Evolutionary conservation across 257 asterid species (phyloP), one percentile per base, ranked within the genome.

Genomic region (Fraxinus pennsylvanica): DNA sequence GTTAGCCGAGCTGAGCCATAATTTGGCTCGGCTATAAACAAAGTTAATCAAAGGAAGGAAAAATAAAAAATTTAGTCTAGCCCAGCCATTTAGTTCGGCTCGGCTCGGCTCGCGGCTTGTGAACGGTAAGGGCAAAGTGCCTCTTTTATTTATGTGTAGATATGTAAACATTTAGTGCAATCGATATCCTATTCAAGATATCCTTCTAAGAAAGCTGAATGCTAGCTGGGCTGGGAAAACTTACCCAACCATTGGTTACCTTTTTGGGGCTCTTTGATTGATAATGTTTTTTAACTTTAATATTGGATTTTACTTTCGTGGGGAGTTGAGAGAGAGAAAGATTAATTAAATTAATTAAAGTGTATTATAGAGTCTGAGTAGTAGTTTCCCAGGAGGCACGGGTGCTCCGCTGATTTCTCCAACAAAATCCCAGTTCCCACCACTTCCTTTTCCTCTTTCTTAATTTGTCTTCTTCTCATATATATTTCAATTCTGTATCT

Each of bases 331-430:
- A 21, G 32, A 10, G 27, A 38, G 45, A 5, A 3, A 9, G 13
- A 38, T 67, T 29, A 29, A 68, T 13, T 36, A 38, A 14, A 68
- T 19, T 69, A 69, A 70, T 70, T 6, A 33, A 3, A 33, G 13
- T 33, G 36, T 1, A 25, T 29, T 30, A 33, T 14, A 29, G 13
- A 9, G 54, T 38, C 25, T 1, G 12, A 33, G 29, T n/a, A 57
- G 67, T 82, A 39, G 71, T 87, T 85, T 85, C 82, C 87, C 84
- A 88, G 91, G 87, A 82, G 87, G 88, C 91, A 88, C 89, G 88
- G 88, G 88, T 84, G 88, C 82, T 76, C 89, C 91, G 91, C 80
- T 85, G 88, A 88, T 88, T 84, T 84, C 89, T 88, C 91, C 91
- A 80, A 85, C 77, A 70, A 88, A 84, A 80, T 85, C 88, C 87